These are phyloP conservation scores for Akanthomyces dipterigenus DNA, from an alignment of 2,329 filamentous ascomycete species.

Conservation along the genomic window DNA sequence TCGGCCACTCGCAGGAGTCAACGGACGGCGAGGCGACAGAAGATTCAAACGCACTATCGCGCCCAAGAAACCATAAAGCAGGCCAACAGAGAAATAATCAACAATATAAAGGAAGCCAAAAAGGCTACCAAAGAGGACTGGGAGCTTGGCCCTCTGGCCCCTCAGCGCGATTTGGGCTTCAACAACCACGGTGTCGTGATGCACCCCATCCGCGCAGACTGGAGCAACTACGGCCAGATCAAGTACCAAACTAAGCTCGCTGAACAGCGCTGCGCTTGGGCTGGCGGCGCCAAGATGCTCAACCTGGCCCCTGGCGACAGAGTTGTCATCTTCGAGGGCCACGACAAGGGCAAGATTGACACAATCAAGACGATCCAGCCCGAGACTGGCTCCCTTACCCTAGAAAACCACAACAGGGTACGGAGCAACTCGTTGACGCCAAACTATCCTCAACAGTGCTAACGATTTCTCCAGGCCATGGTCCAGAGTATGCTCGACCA, in stretches of 20 bases:
- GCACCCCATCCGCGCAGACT: slow-evolving; percentile 31
- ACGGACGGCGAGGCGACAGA: slow-evolving; percentile 28
- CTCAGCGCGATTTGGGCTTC: slow-evolving; percentile 64
- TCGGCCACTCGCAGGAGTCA: slow-evolving; percentile 47
- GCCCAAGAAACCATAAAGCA: slow-evolving; percentile 25
- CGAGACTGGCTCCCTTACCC: slow-evolving; percentile 49
- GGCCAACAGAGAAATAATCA: slow-evolving; percentile 26
- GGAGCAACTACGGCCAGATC: slow-evolving; percentile 25
- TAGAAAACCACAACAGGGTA: slow-evolving; percentile 61
- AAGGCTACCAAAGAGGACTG: slow-evolving; percentile 65
- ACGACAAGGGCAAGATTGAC: slow-evolving; percentile 78
- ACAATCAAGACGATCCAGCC: slow-evolving; percentile 52
- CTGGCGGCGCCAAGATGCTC: slow-evolving; percentile 42
- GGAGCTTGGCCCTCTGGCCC: slow-evolving; percentile 69
- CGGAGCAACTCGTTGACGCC: slow-evolving; percentile 19
- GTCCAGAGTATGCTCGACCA: slow-evolving; percentile 37
- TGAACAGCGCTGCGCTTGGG: slow-evolving; percentile 45
- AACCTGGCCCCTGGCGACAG: slow-evolving; percentile 42
- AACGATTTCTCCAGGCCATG: slow-evolving; percentile 35
- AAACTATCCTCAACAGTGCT: neutral
- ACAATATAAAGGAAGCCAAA: slow-evolving; percentile 34
- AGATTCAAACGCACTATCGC: slow-evolving; percentile 22
- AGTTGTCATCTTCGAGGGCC: slow-evolving; percentile 72
- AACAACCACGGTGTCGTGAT: slow-evolving; percentile 52
- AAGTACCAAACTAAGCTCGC: slow-evolving; percentile 27